A percentile compares a stretch with the other conserved stretches of the same genome.
Evolutionary conservation across 306 rosid species (phyloP).

Genomic region (Geum urbanum): DNA sequence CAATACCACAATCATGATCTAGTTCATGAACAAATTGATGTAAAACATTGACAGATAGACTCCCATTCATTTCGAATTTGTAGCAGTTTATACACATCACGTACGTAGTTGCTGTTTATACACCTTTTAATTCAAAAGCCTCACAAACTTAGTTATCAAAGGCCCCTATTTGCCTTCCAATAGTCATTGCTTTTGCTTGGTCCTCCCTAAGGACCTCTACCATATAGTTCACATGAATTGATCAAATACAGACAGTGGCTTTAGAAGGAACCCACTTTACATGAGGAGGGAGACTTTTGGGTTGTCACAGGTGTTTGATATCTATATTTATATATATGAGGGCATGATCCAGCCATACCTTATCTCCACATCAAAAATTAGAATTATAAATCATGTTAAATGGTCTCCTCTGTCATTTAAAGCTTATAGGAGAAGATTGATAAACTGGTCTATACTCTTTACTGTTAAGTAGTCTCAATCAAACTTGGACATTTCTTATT

Average conservation of each 20-base stretch:
- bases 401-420: neutral
- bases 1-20: neutral
- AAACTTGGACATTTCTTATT: neutral
- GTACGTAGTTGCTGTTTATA: neutral
- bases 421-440: neutral
- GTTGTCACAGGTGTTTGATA: constrained; percentile 51
- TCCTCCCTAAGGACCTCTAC: constrained; percentile 16
- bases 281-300: constrained; percentile 32
- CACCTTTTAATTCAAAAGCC: neutral
- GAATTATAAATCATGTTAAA: neutral
- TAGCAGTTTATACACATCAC: neutral
- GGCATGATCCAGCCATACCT: constrained; percentile 40
- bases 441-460: neutral
- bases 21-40: neutral
- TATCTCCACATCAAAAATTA: constrained; percentile 21
- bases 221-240: constrained; percentile 28
- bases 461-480: constrained; percentile 7
- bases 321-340: neutral
- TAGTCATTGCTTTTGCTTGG: constrained; percentile 23
- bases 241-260: constrained; percentile 40
- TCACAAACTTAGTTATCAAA: neutral
- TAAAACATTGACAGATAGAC: constrained; percentile 15
- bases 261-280: constrained; percentile 42
- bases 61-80: neutral
- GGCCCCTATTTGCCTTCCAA: constrained; percentile 10